Base-by-base conservation (phyloP, 2,329 filamentous ascomycete species). In the Penicillium oxalicum region DNA sequence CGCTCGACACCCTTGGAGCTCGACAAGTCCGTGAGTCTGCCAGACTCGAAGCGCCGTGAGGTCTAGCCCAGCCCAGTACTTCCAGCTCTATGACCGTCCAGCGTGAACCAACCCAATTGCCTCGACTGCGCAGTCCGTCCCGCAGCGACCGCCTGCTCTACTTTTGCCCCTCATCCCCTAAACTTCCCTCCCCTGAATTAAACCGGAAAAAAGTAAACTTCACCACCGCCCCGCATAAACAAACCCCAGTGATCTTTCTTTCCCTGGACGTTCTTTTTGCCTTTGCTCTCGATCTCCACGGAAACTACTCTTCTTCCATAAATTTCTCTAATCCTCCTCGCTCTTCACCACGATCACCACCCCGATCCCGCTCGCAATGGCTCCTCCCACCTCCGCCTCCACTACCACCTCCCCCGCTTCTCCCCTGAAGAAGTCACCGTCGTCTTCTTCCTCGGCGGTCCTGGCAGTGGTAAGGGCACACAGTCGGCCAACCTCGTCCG, bases 381-480 rank as follows among this genome's bases (percentile, higher is more conserved):
- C 60, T 35, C 36, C 45, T 68, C 65, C 29, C 9, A 85, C 84
- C 69, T 65, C 70, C 40, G 29, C 59, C 40, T 40, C 44, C 5
- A 85, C 84, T 68, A 65, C 70, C 39, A 72, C 76, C 45, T 73
- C 75, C 46, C 91, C 4, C 82, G 86, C 64, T 96, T 95, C 79
- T 84, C 81, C 50, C 74, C 85, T 43, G 64, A 81, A 82, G 78
- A 90, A 51, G 88, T 94, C 29, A 93, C 89, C n/a, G 91, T 97
- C 50, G 76, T 98, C 70, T 97, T 95, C 76, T 89, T 97, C 54
- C 89, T 98, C 53, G 91, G 91, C 69, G 93, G 93, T 2, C 93
- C 93, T 11, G 93, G 93, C 56, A 88, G 91, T 55, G 93, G 93
- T 62, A 98, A 98, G 71, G 93, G 93, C 62, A 98, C 93, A 2